phyloP scores from a whole-genome alignment of 495 filamentous ascomycete genomes.

The Penicillium mononematosum region DNA sequence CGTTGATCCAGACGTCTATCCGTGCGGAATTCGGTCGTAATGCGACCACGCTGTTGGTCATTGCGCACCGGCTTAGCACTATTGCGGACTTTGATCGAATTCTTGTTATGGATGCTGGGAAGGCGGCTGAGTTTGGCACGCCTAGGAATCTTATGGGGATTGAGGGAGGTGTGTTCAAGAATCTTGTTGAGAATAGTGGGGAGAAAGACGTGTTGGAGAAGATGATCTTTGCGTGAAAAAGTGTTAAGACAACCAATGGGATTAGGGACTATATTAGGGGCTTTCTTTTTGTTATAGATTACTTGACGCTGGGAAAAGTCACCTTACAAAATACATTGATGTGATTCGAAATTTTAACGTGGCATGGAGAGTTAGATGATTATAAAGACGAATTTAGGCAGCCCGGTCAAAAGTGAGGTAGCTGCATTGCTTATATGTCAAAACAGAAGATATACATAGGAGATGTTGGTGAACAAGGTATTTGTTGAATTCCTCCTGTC shows the following conservation, averaged over 20 bases:
- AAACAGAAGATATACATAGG: not conserved
- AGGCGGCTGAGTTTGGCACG: constrained; percentile 68
- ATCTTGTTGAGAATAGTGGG: constrained; percentile 73
- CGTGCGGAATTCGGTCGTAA: constrained; percentile 70
- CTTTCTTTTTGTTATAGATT: not conserved
- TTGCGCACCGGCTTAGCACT: constrained; percentile 83
- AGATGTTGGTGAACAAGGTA: not conserved
- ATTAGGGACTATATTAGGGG: not conserved
- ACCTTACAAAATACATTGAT: not conserved
- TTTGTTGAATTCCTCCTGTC: not conserved
- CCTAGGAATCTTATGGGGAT: constrained; percentile 66
- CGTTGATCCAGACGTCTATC: constrained; percentile 78
- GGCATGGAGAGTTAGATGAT: not conserved
- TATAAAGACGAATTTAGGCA: too few relatives aligned
- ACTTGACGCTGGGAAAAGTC: not conserved
- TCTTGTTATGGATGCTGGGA: constrained; percentile 74
- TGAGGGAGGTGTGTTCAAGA: constrained; percentile 59
- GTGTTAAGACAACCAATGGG: not conserved
- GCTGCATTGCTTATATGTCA: not conserved
- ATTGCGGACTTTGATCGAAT: constrained; percentile 86
- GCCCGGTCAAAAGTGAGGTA: not conserved
- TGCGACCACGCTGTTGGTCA: constrained; percentile 75
- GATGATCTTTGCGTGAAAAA: constrained; percentile 42
- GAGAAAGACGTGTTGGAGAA: constrained; percentile 61
- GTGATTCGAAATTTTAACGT: not conserved